phyloP scores from a whole-genome alignment of 2,329 filamentous ascomycete species.

The Boeremia exigua region DNA sequence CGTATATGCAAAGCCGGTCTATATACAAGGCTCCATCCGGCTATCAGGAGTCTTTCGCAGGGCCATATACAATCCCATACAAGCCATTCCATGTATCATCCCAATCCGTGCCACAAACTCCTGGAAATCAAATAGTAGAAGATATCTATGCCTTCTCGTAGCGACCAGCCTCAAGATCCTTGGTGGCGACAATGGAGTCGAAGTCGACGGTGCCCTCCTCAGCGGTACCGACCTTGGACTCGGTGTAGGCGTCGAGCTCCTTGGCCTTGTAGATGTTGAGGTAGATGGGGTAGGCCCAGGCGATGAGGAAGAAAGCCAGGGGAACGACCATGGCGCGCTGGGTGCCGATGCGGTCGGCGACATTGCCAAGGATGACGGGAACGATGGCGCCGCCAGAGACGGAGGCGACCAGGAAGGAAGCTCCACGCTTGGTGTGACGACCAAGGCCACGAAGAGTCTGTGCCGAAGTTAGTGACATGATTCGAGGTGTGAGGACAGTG shows the following conservation, averaged over 20 bases:
- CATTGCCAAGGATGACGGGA: slow-evolving; percentile 45
- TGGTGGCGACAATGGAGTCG: slow-evolving; percentile 33
- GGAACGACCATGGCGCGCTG: slow-evolving; percentile 47
- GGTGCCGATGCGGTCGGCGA: slow-evolving; percentile 42
- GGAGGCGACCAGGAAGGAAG: slow-evolving; percentile 46
- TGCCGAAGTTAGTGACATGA: neutral
- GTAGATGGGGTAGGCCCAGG: slow-evolving; percentile 48
- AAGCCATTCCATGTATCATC: slow-evolving; percentile 13
- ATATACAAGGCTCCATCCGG: slow-evolving; percentile 12
- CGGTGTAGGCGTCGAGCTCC: slow-evolving; percentile 46
- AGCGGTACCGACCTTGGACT: slow-evolving; percentile 37
- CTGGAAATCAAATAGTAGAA: neutral
- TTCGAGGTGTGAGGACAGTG: neutral
- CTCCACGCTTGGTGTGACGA: slow-evolving; percentile 49
- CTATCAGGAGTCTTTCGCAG: slow-evolving; percentile 1
- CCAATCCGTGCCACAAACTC: slow-evolving; percentile 1
- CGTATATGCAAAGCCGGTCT: slow-evolving; percentile 19
- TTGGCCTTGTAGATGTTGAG: slow-evolving; percentile 43
- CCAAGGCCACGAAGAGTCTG: slow-evolving; percentile 44
- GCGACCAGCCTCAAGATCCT: slow-evolving; percentile 32
- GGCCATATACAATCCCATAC: slow-evolving; percentile 4
- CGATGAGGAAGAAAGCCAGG: slow-evolving; percentile 40
- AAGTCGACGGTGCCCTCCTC: slow-evolving; percentile 30
- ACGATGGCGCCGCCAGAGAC: slow-evolving; percentile 47
- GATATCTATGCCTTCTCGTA: slow-evolving; percentile 22